phyloP scores from a whole-genome alignment of 345 rosid species.

The Syzygium oleosum region DNA sequence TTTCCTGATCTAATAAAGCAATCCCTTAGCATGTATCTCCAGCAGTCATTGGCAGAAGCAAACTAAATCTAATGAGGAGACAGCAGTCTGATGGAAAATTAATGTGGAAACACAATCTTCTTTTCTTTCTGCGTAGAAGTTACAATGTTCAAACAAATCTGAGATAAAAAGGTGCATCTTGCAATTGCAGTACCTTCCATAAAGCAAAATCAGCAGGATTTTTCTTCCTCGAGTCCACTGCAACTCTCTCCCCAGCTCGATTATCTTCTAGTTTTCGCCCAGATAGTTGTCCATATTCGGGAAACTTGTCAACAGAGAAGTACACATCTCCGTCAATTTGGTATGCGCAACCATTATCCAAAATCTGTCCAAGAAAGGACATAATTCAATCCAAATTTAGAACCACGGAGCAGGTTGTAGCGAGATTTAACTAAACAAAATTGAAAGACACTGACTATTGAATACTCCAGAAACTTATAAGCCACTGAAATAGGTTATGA shows the following conservation, averaged over 20 bases:
- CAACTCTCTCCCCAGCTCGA: constrained; percentile 92
- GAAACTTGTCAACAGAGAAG: constrained; percentile 71
- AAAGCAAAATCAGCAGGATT: constrained; percentile 96
- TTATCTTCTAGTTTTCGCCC: constrained; percentile 87
- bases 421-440: neutral
- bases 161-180: neutral
- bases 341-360: constrained; percentile 84
- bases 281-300: constrained; percentile 72
- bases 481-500: neutral
- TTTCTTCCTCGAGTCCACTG: constrained; percentile 80
- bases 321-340: constrained; percentile 66
- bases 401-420: neutral
- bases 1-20: neutral
- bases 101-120: neutral
- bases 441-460: neutral
- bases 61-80: neutral
- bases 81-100: neutral
- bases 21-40: neutral
- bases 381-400: neutral
- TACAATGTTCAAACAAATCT: neutral
- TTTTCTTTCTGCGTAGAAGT: neutral
- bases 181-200: constrained; percentile 61
- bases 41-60: neutral
- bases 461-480: neutral
- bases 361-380: constrained; percentile 40